phyloP scores from a whole-genome alignment of 2,329 filamentous ascomycete species.

The Diaporthe amygdali region DNA sequence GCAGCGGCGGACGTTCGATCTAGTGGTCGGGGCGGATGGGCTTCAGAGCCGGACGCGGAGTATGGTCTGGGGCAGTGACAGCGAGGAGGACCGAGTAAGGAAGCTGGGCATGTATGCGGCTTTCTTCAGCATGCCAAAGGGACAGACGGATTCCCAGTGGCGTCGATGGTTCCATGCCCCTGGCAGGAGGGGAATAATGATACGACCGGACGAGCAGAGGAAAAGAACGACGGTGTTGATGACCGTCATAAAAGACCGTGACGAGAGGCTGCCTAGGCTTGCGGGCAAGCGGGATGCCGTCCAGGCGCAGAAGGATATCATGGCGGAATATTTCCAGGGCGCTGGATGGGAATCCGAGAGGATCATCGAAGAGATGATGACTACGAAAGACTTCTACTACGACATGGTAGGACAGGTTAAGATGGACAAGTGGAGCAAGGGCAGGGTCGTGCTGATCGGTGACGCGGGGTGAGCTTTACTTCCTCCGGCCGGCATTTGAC shows the following conservation, averaged over 20 bases:
- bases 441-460: slow-evolving; percentile 47
- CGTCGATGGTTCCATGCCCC: slow-evolving; percentile 41
- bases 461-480: slow-evolving; percentile 45
- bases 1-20: slow-evolving; percentile 47
- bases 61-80: slow-evolving; percentile 38
- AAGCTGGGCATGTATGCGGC: slow-evolving; percentile 39
- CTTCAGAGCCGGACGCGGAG: slow-evolving; percentile 53
- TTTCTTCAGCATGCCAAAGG: slow-evolving; percentile 45
- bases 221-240: slow-evolving; percentile 19
- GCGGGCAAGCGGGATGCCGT: slow-evolving; percentile 29
- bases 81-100: slow-evolving; percentile 33
- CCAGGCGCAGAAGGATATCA: slow-evolving; percentile 42
- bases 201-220: slow-evolving; percentile 39
- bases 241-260: slow-evolving; percentile 27
- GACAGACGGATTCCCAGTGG: slow-evolving; percentile 35
- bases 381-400: slow-evolving; percentile 37
- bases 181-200: slow-evolving; percentile 41
- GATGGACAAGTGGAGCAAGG: slow-evolving; percentile 39
- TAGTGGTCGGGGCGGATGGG: slow-evolving; percentile 62
- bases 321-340: slow-evolving; percentile 46
- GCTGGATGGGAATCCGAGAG: slow-evolving; percentile 51
- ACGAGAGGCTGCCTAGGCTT: slow-evolving; percentile 30
- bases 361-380: slow-evolving; percentile 41
- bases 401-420: slow-evolving; percentile 49
- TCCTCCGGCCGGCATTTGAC: too few species aligned